These are phyloP conservation scores for Aureobasidium sp. DNA, from an alignment of 2,329 filamentous ascomycete genomes.

Conservation along the genomic window DNA sequence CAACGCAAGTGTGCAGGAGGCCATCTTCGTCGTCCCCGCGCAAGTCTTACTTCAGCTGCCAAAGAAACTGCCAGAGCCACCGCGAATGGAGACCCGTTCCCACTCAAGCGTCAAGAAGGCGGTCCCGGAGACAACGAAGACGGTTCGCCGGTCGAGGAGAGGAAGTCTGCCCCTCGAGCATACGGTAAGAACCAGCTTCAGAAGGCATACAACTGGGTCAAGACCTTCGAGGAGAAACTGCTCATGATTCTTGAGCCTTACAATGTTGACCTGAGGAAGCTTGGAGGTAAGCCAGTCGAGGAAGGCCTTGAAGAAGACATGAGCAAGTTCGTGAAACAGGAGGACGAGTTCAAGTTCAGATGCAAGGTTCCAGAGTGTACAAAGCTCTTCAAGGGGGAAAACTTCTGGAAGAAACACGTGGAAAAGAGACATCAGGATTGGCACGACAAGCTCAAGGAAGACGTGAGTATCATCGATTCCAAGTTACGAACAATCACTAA, in stretches of 20 bases:
- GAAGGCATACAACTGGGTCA: constrained; percentile 96
- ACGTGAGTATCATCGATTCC: constrained; percentile 52
- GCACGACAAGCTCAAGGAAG: constrained; percentile 68
- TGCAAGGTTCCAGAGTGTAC: constrained; percentile 95
- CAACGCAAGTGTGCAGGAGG: constrained; percentile 93
- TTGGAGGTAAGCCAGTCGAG: constrained; percentile 79
- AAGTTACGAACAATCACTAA: not conserved
- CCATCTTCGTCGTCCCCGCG: constrained; percentile 85
- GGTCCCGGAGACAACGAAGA: constrained; percentile 42
- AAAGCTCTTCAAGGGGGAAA: constrained; percentile 93
- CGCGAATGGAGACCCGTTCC: constrained; percentile 73
- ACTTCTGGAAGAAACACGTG: constrained; percentile 97
- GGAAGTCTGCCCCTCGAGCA: constrained; percentile 54
- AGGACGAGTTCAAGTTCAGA: constrained; percentile 93
- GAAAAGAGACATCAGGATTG: constrained; percentile 93
- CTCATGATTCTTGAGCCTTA: constrained; percentile 87
- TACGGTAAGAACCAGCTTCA: constrained; percentile 63
- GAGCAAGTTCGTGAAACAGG: constrained; percentile 82
- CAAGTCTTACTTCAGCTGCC: constrained; percentile 71
- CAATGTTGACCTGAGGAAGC: constrained; percentile 75
- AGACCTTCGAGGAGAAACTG: constrained; percentile 95
- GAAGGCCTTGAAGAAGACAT: constrained; percentile 84
- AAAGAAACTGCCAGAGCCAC: constrained; percentile 81
- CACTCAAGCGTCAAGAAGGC: constrained; percentile 51
- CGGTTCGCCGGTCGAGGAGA: constrained; percentile 58